Evolutionary conservation across 441 rosid genomes (phyloP), one percentile per base, ranked within the genome.

Genomic region (Brassica balearica): DNA sequence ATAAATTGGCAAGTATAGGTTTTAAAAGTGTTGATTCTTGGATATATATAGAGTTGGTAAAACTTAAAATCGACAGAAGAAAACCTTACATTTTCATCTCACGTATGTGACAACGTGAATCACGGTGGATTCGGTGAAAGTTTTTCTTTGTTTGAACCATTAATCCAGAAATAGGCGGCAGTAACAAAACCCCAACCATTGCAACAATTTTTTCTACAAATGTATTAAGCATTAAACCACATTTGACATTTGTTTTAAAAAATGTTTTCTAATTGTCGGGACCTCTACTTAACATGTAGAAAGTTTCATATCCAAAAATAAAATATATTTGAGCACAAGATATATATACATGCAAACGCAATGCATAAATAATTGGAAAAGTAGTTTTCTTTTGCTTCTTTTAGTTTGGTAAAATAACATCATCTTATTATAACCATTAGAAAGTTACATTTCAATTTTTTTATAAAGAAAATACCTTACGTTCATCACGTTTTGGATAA

Each of bases 31-130:
- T 59, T 10, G 12, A 3, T 5, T 53, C 55, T 67, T 46, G 8
- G 43, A 22, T 65, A 1, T 70, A 59, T 71, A 77, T 25, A 55
- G 62, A 14, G 43, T 43, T 29, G 6, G 19, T 56, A 27, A 65
- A 51, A 65, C 53, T 72, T 41, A 20, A 70, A 32, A 70, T 10
- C 1, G 43, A 38, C 66, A 55, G 32, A 36, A 41, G 6, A 4
- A 17, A 56, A 15, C 36, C 62, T 9, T 4, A 34, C 6, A 65
- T 71, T 19, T 36, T 20, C 66, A 41, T 23, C 56, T n/a, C 64
- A 77, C 66, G 60, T 71, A 38, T 69, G 19, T 8, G 65, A 19
- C 34, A 58, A 66, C 81, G 81, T 58, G 17, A 77, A 78, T 66
- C 7, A 60, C 69, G 77, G 64, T 60, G 32, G 64, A 72, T 60